A percentile compares a stretch with the other conserved stretches of the same genome.
phyloP scores from a whole-genome alignment of 495 filamentous ascomycete species.

The Daldinia childiae region DNA sequence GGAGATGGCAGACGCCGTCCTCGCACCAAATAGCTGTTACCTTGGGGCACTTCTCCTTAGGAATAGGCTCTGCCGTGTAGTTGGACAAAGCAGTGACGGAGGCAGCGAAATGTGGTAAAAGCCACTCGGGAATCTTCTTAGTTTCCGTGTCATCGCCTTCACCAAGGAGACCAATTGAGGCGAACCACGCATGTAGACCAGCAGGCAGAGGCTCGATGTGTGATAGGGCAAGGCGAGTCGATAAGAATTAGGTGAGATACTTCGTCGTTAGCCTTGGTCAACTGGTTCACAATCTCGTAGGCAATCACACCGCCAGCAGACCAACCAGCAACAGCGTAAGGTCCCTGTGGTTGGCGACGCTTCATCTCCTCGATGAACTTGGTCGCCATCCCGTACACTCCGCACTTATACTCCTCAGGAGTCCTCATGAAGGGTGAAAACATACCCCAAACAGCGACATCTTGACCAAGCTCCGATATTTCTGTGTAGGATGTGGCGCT shows the following conservation, averaged over 20 bases:
- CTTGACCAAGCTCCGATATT: constrained; percentile 59
- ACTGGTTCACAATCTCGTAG: constrained; percentile 80
- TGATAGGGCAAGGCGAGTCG: constrained; percentile 82
- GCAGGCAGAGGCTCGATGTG: constrained; percentile 80
- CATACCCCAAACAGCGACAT: constrained; percentile 69
- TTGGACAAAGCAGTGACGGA: constrained; percentile 78
- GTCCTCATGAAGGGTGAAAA: constrained; percentile 71
- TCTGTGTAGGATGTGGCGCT: constrained; percentile 70
- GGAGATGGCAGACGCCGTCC: constrained; percentile 79
- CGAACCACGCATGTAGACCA: constrained; percentile 81
- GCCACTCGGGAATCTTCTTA: constrained; percentile 75
- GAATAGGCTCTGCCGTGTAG: constrained; percentile 69
- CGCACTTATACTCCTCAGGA: constrained; percentile 64
- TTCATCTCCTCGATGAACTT: constrained; percentile 71
- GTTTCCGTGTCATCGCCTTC: constrained; percentile 56
- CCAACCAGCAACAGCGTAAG: constrained; percentile 80
- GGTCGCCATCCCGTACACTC: constrained; percentile 63
- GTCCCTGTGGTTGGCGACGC: constrained; percentile 69
- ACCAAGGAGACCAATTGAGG: constrained; percentile 81
- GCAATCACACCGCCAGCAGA: constrained; percentile 89
- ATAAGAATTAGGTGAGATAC: constrained; percentile 82
- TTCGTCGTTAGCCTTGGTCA: constrained; percentile 71
- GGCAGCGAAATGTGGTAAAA: constrained; percentile 83
- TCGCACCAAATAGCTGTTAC: constrained; percentile 80
- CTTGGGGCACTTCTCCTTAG: constrained; percentile 65